Percentiles rank a stretch among this genome's conserved stretches.
Evolutionary conservation across 2,329 filamentous ascomycete genomes (phyloP).

Genomic region (Xylariaceae sp.): DNA sequence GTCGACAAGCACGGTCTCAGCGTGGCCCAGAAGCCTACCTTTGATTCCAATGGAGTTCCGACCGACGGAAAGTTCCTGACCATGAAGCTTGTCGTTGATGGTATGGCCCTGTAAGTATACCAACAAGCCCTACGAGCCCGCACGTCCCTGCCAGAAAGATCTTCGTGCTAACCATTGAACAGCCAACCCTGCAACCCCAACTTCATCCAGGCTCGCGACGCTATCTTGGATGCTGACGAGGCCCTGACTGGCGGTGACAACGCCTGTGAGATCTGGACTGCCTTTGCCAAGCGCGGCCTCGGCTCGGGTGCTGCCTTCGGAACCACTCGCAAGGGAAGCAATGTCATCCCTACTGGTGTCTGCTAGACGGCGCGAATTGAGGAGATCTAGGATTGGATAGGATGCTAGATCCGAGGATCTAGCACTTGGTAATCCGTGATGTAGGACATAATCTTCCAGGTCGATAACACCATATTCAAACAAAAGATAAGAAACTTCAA

Average conservation of each 20-base stretch:
- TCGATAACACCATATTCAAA: too few relatives aligned
- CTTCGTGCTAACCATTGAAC: conserved; percentile 3
- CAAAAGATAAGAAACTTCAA: not conserved
- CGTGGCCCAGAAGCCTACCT: conserved; percentile 46
- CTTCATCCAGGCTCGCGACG: conserved; percentile 55
- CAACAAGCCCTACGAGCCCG: too few relatives aligned
- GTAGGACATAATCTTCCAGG: not conserved
- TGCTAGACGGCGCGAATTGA: conserved; percentile 32
- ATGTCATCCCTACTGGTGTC: conserved; percentile 39
- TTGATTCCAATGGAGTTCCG: conserved; percentile 51
- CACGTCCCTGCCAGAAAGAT: not conserved
- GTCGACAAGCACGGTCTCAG: conserved; percentile 59
- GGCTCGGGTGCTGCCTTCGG: conserved; percentile 44
- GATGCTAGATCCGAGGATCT: not conserved
- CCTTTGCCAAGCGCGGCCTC: conserved; percentile 59
- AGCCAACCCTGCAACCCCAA: conserved; percentile 58
- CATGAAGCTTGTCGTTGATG: conserved; percentile 57
- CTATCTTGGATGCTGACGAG: conserved; percentile 57
- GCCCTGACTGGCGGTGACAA: conserved; percentile 56
- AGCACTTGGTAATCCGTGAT: conserved; percentile 1
- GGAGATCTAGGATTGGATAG: not conserved
- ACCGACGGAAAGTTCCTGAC: conserved; percentile 55
- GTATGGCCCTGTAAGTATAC: conserved; percentile 50
- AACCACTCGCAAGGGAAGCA: conserved; percentile 39
- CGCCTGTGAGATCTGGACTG: conserved; percentile 56